Evolutionary conservation across 2,329 filamentous ascomycete species (phyloP), one percentile per base, ranked within the genome.

Genomic region (Penicillium sp.): DNA sequence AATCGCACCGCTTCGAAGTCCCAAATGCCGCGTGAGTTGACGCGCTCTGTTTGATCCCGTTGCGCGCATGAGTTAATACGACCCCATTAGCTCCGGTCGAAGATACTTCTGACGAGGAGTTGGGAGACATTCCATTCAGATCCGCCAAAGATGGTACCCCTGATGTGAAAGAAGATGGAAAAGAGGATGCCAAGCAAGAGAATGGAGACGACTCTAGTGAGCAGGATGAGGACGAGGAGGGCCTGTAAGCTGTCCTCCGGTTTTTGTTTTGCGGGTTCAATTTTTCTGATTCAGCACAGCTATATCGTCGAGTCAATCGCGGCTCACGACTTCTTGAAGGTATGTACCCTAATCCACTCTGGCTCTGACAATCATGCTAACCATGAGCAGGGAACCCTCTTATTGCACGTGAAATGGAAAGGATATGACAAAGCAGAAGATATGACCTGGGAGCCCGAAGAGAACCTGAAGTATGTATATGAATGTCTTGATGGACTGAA

Each of bases 371-470:
- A 53, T 50, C 12, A 15, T n/a, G n/a, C 18, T 46, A n/a, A 40
- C 14, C 5, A 2, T 23, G n/a, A 51, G 41, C 41, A 78, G 75
- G 71, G 70, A 31, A 64, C 64, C 18, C 64, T 79, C 23, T 55
- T 72, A 33, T 70, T 78, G 20, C 59, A 70, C 7, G 76, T 80
- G 27, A 80, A 80, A 61, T 81, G 78, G 78, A 74, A 75, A 57
- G 77, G 75, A 5, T 81, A 78, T 50, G 69, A 75, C 2, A 64
- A 75, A 6, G 69, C 71, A 2, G 59, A 65, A n/a, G 77, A 81
- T 45, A 68, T 72, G 50, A 81, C 78, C 2, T 65, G 73, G 63
- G 78, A 81, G 55, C 76, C 77, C 1, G 77, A 80, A 61, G 71
- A 74, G 6, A 75, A 77, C 45, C 63, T 79, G 4, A 46, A 76